Conservation (phyloP, 1,284 basidiomycete species). For the Quambalaria eucalypti region DNA sequence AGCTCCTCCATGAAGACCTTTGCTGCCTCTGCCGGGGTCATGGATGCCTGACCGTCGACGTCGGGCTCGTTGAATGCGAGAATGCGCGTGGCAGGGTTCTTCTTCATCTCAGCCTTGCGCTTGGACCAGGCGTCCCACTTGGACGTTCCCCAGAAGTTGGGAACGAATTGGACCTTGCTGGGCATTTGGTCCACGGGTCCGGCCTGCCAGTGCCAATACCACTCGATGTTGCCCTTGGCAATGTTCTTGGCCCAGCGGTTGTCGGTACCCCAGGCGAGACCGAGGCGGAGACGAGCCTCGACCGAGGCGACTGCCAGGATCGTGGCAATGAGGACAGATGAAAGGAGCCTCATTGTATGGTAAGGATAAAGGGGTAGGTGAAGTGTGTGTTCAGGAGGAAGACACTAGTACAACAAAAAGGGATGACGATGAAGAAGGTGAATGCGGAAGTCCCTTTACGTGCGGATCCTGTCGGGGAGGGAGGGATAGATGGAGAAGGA, state of each 20-base stretch:
- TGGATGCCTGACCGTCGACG: slow-evolving; percentile 25
- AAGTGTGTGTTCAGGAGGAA: too few species aligned
- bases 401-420: too few species aligned
- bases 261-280: slow-evolving; percentile 37
- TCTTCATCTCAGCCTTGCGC: slow-evolving; percentile 22
- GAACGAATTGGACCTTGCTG: slow-evolving; percentile 33
- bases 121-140: slow-evolving; percentile 20
- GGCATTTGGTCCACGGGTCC: slow-evolving; percentile 20
- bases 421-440: too few species aligned
- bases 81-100: slow-evolving; percentile 16
- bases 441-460: too few species aligned
- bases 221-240: slow-evolving; percentile 25
- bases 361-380: too few species aligned
- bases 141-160: slow-evolving; percentile 35
- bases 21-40: slow-evolving; percentile 27
- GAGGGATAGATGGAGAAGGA: too few species aligned
- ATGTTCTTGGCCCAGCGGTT: slow-evolving; percentile 26
- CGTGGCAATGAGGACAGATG: not conserved
- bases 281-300: slow-evolving; percentile 4
- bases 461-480: too few species aligned
- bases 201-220: slow-evolving; percentile 45
- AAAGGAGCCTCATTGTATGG: not conserved
- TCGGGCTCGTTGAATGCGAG: slow-evolving; percentile 42
- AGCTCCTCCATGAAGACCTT: slow-evolving; percentile 32
- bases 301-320: not conserved